These are phyloP conservation scores for Saraca asoca DNA, from an alignment of 331 rosid species.

Conservation along the genomic window DNA sequence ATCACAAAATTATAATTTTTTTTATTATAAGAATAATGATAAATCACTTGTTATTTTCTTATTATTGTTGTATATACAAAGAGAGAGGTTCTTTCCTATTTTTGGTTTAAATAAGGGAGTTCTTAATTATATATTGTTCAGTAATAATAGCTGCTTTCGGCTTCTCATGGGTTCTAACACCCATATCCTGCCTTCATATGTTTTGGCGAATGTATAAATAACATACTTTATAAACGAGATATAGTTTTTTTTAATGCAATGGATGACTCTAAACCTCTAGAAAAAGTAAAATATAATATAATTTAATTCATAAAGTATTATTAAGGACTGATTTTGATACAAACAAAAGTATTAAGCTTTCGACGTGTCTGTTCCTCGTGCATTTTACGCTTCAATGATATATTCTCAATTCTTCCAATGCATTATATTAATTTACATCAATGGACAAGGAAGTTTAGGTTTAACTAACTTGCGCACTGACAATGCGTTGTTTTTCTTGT, in stretches of 20 bases:
- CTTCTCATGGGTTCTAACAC: slow-evolving; percentile 32
- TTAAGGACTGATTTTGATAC: background rate
- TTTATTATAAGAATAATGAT: too few relatives aligned
- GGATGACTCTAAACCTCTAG: slow-evolving; percentile 32
- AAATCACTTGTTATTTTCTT: too few relatives aligned
- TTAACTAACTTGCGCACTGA: background rate
- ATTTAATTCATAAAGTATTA: background rate
- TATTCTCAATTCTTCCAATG: background rate
- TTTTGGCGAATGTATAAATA: too few relatives aligned
- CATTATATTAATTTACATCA: too few relatives aligned
- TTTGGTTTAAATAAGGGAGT: background rate
- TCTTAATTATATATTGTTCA: slow-evolving; percentile 5
- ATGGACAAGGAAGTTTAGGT: background rate
- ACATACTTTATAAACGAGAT: slow-evolving; percentile 32
- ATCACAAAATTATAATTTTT: too few relatives aligned
- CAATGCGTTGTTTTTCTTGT: too few relatives aligned
- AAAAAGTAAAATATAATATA: slow-evolving; percentile 12
- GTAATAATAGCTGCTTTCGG: background rate
- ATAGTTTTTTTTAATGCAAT: slow-evolving; percentile 37
- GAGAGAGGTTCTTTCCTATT: slow-evolving; percentile 36
- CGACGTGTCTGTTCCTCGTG: slow-evolving; percentile 14
- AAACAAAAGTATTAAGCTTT: slow-evolving; percentile 18
- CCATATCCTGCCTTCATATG: slow-evolving; percentile 27
- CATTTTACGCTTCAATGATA: background rate
- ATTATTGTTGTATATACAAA: too few relatives aligned